phyloP scores from a whole-genome alignment of 148 eudicot species.

The Camellia japonica region DNA sequence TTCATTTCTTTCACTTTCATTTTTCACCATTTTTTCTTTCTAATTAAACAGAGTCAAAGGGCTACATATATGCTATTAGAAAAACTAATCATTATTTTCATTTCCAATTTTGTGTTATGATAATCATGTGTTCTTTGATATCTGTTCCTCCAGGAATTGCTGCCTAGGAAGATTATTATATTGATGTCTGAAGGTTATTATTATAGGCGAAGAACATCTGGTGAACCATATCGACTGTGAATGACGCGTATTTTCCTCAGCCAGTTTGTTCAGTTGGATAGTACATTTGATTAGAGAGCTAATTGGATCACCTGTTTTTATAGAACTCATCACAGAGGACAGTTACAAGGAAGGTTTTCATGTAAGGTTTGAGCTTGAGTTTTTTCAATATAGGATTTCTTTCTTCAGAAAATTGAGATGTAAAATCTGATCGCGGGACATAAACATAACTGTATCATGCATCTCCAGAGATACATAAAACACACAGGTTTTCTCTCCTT shows the following conservation, averaged over 20 bases:
- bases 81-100: neutral
- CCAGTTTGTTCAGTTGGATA: conserved; percentile 21
- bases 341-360: conserved; percentile 28
- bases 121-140: neutral
- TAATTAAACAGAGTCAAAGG: neutral
- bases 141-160: conserved; percentile 34
- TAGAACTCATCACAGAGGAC: conserved; percentile 23
- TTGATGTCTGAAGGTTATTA: conserved; percentile 10
- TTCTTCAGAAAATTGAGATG: conserved; percentile 30
- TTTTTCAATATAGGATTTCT: conserved; percentile 28
- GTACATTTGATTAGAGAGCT: conserved; percentile 31
- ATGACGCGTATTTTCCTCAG: conserved; percentile 13
- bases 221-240: conserved; percentile 23
- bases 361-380: conserved; percentile 30
- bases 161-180: conserved; percentile 47
- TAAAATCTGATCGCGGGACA: conserved; percentile 27
- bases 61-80: neutral
- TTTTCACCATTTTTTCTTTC: too few species aligned
- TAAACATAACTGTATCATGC: conserved; percentile 16
- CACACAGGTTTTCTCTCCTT: neutral
- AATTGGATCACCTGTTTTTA: conserved; percentile 27
- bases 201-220: conserved; percentile 23
- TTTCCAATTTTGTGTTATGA: neutral
- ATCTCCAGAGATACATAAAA: conserved; percentile 22
- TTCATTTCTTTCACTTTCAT: too few species aligned